These are phyloP conservation scores for Lachancea waltii DNA, from an alignment of 805 yeast species.

Conservation along the genomic window DNA sequence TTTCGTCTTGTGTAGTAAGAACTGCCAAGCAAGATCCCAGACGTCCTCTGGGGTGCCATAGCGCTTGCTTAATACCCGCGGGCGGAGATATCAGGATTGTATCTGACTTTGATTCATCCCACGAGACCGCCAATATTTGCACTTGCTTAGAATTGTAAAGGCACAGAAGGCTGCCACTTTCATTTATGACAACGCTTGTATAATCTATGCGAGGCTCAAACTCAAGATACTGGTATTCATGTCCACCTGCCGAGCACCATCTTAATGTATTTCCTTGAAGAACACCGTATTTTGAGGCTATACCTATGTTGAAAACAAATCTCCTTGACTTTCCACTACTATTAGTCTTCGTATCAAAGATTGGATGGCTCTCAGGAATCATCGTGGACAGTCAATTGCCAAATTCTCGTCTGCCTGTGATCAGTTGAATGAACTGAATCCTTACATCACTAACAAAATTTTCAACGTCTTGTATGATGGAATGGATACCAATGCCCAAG, in stretches of 20 bases:
- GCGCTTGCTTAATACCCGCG: slow-evolving; percentile 34
- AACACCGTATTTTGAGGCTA: slow-evolving; percentile 17
- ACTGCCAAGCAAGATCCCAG: slow-evolving; percentile 21
- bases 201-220: slow-evolving; percentile 11
- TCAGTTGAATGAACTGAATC: not conserved
- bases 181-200: slow-evolving; percentile 13
- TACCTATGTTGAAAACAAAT: slow-evolving; percentile 15
- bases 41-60: slow-evolving; percentile 38
- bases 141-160: slow-evolving; percentile 15
- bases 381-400: slow-evolving; percentile 1
- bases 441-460: slow-evolving; percentile 1
- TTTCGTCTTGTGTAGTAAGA: slow-evolving; percentile 21
- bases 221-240: slow-evolving; percentile 13
- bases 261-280: slow-evolving; percentile 16
- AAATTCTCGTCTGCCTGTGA: not conserved
- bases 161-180: slow-evolving; percentile 20
- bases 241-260: slow-evolving; percentile 15
- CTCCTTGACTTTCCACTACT: slow-evolving; percentile 8
- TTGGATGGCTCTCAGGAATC: slow-evolving; percentile 8
- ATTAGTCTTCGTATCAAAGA: slow-evolving; percentile 5
- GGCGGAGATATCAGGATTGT: slow-evolving; percentile 1
- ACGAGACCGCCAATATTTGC: slow-evolving; percentile 24
- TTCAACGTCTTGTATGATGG: slow-evolving; percentile 3
- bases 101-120: slow-evolving; percentile 14
- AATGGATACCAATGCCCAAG: too few species aligned